Conservation (phyloP, 345 rosid genomes). For the Aegle marmelos region DNA sequence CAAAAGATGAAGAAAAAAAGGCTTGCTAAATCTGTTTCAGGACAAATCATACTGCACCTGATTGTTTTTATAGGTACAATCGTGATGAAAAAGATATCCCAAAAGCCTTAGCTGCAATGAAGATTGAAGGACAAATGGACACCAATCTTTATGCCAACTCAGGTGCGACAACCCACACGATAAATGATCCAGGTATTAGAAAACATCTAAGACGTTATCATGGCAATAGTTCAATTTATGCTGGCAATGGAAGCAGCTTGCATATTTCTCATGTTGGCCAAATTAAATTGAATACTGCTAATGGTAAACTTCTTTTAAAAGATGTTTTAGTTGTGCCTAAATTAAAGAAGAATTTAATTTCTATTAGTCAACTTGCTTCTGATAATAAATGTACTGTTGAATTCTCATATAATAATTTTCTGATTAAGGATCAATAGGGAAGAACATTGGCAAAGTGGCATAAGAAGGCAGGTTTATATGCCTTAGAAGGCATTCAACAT, state of each 20-base stretch:
- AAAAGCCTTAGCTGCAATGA: not conserved
- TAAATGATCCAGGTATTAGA: too few relatives aligned
- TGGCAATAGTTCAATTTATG: not conserved
- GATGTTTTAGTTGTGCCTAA: not conserved
- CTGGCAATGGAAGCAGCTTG: not conserved
- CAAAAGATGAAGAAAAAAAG: not conserved
- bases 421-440: not conserved
- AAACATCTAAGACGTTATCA: not conserved
- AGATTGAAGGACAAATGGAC: not conserved
- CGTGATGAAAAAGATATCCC: not conserved
- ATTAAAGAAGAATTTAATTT: not conserved
- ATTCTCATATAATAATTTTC: not conserved
- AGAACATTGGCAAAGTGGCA: too few relatives aligned
- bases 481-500: not conserved
- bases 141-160: not conserved
- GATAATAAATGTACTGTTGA: not conserved
- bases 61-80: too few relatives aligned
- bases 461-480: too few relatives aligned
- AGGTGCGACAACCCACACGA: not conserved
- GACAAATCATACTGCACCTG: not conserved
- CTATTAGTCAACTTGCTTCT: not conserved
- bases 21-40: too few relatives aligned
- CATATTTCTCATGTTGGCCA: not conserved
- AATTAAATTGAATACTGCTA: too few relatives aligned
- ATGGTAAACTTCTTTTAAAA: not conserved